Base-by-base conservation (phyloP, 2,329 filamentous ascomycete species). In the Fusarium sp. region DNA sequence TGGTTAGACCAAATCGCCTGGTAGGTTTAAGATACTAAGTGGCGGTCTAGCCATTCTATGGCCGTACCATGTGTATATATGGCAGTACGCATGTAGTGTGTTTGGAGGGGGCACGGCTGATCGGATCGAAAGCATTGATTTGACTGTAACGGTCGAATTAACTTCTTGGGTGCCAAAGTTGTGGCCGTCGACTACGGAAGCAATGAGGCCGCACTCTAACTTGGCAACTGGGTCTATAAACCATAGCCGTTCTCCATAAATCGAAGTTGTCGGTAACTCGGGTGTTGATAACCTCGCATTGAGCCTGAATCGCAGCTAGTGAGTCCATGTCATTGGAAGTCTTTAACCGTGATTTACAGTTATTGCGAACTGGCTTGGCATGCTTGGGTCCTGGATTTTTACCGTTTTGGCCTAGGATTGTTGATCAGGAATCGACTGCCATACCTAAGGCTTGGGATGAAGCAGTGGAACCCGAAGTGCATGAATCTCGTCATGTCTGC, bases 401-500 rank as follows among this genome's bases (percentile, higher is more conserved):
- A 18, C 58, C 46, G 23, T 11, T 37, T 56, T 50, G 43, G 18
- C 55, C 46, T 58, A 31, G 48, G 44, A 58, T 52, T 57, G 58
- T 39, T 48, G 59, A 58, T 37, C 45, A 66, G 51, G 53, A 59
- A 42, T 58, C 45, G 51, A 66, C 44, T 58, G 54, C 31, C 46
- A 56, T 59, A 45, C 51, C 67, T 56, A 64, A 64, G 64, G 62
- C 48, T 63, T 54, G 44, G 48, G 63, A 64, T 57, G 67, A 70
- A 70, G 67, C 52, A 57, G 62, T 74, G 72, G 64, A 71, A 74
- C 68, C 45, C 42, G 45, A 44, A 44, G 62, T 60, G 62, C 70
- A 72, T 69, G 55, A 52, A 75, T 75, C 69, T 72, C 69, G 71
- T 74, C 72, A 75, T 70, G 65, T 58, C 57, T 72, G 63, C 59